phyloP scores from a whole-genome alignment of 2,329 filamentous ascomycete genomes.

The Exophiala viscosa region DNA sequence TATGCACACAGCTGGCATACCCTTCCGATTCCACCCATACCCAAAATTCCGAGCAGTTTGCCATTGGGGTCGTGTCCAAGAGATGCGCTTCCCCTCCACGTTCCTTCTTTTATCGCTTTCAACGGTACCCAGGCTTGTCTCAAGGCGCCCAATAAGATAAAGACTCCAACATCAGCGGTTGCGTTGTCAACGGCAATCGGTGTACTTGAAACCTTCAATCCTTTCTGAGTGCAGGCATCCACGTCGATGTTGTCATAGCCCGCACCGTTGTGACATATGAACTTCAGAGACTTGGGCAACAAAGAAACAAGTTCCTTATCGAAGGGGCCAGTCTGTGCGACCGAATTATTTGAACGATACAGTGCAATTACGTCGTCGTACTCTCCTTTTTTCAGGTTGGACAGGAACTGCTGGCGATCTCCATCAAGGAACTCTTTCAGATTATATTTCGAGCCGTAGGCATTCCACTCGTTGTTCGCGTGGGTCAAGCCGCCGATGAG shows the following conservation, averaged over 20 bases:
- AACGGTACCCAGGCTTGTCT: conserved; percentile 43
- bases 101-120: conserved; percentile 40
- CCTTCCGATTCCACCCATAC: conserved; percentile 48
- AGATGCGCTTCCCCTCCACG: conserved; percentile 41
- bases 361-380: conserved; percentile 55
- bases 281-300: conserved; percentile 46
- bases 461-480: conserved; percentile 42
- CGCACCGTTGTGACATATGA: conserved; percentile 54
- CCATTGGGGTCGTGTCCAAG: conserved; percentile 45
- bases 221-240: conserved; percentile 47
- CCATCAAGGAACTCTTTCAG: conserved; percentile 54
- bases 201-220: conserved; percentile 43
- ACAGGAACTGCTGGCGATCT: conserved; percentile 53
- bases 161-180: conserved; percentile 47
- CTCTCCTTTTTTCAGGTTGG: conserved; percentile 51
- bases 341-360: conserved; percentile 58
- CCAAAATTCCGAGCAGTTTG: conserved; percentile 46
- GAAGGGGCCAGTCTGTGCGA: conserved; percentile 48
- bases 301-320: conserved; percentile 45
- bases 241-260: conserved; percentile 61
- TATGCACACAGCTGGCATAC: conserved; percentile 31
- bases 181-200: conserved; percentile 47
- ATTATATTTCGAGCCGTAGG: conserved; percentile 37
- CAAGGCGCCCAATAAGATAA: conserved; percentile 47
- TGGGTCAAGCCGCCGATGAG: conserved; percentile 45